Base-by-base conservation (phyloP, 2,329 filamentous ascomycete genomes). In the Arthrobotrys conoides region DNA sequence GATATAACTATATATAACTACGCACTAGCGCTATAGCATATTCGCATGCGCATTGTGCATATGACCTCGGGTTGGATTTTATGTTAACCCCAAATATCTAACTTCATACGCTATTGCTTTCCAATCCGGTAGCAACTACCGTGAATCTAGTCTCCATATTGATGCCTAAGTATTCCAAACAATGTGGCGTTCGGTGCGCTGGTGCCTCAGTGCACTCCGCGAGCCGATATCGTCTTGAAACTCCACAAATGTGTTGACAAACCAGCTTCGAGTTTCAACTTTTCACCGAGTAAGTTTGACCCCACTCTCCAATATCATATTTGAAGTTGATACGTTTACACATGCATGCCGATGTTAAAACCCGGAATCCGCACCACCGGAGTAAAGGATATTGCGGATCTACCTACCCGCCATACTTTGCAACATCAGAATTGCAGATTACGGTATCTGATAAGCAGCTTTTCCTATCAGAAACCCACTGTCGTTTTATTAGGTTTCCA, bases 401-500 rank as follows among this genome's bases (percentile, higher is more conserved):
- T 6, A 48, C 48, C 6, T 33, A n/a, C 55, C 18, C 22, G n/a
- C 53, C 41, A 63, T 63, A 20, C 6, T 8, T 51, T 59, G 22
- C 16, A 30, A 71, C 38, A 20, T 53, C 55, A 27, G 27, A 53
- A 24, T 55, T 38, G 41, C 30, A 48, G 16, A 20, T 64, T 49
- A 38, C 27, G 18, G 22, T 24, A 72, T 59, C 53, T 65, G 69
- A 72, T 72, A 71, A 71, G 57, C 68, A 44, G 3, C 33, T 24
- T 41, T 38, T 8, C 14, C 64, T 72, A 72, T 66, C 70, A 33
- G 63, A 76, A 65, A 48, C 65, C 5, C 20, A 30, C 64, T 67
- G 16, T 55, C 64, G 27, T 38, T 44, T 38, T 38, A 55, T 36
- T n/a, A n/a, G n/a, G 22, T 76, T 27, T 70, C 65, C 46, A 57